Conservation (phyloP, 345 rosid species). For the Gynandropsis gynandra region DNA sequence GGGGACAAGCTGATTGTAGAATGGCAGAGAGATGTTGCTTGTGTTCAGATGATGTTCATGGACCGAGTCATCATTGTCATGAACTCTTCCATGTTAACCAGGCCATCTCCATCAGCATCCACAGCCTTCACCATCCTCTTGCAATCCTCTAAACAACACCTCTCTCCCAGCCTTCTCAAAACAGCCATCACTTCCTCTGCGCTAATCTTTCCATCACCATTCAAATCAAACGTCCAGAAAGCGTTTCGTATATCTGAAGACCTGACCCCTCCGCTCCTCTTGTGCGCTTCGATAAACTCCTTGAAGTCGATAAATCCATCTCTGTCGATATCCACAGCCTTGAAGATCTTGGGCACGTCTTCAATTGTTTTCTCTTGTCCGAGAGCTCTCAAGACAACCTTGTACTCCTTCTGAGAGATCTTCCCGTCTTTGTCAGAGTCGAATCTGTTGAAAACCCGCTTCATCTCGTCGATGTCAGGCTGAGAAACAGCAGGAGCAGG, state of each 20-base stretch:
- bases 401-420: conserved; percentile 75
- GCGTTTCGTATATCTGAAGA: conserved; percentile 51
- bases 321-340: conserved; percentile 59
- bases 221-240: conserved; percentile 56
- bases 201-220: conserved; percentile 73
- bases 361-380: conserved; percentile 36
- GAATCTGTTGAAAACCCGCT: conserved; percentile 58
- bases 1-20: not conserved
- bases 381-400: conserved; percentile 51
- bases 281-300: conserved; percentile 69
- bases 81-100: conserved; percentile 76
- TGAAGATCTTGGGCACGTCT: conserved; percentile 62
- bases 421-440: conserved; percentile 79
- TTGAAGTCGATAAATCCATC: conserved; percentile 79
- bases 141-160: conserved; percentile 67
- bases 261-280: conserved; percentile 49
- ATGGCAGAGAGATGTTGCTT: not conserved
- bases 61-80: conserved; percentile 65
- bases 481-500: conserved; percentile 27
- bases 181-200: conserved; percentile 68
- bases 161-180: conserved; percentile 64
- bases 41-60: conserved; percentile 15
- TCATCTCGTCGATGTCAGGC: conserved; percentile 59
- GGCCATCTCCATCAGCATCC: conserved; percentile 63
- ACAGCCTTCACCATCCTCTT: conserved; percentile 75